Evolutionary conservation across 2,329 filamentous ascomycete genomes (phyloP).

Genomic region (Karstenula rhodostoma): DNA sequence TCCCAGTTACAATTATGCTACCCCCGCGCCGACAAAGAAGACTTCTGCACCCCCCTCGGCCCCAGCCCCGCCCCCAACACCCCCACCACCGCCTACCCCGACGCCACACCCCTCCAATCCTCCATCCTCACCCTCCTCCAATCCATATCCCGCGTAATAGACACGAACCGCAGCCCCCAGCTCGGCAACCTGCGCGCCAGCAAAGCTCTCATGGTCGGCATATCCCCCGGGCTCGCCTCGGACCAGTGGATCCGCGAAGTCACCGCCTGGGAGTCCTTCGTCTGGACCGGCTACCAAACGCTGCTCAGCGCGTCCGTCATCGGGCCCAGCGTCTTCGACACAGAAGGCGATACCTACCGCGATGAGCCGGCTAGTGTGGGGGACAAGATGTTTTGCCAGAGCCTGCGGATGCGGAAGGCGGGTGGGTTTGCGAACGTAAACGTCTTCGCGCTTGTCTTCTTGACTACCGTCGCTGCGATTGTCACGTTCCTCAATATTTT

Average conservation of each 20-base stretch:
- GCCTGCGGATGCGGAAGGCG: slow-evolving; percentile 27
- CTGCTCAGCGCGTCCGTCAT: slow-evolving; percentile 23
- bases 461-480: slow-evolving; percentile 21
- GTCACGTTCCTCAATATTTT: slow-evolving; percentile 24
- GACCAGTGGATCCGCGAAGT: slow-evolving; percentile 33
- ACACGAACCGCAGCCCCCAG: slow-evolving; percentile 4
- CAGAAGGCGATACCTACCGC: not conserved
- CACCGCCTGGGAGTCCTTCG: slow-evolving; percentile 27
- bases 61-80: slow-evolving; percentile 12
- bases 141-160: not conserved
- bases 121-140: slow-evolving; percentile 12
- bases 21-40: slow-evolving; percentile 11
- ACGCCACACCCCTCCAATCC: slow-evolving; percentile 23
- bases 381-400: slow-evolving; percentile 25
- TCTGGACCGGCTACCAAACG: slow-evolving; percentile 25
- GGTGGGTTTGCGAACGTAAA: slow-evolving; percentile 35
- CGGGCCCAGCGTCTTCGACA: slow-evolving; percentile 15
- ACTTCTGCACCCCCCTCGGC: slow-evolving; percentile 20
- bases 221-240: slow-evolving; percentile 16
- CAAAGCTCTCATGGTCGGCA: slow-evolving; percentile 12
- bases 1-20: slow-evolving; percentile 23
- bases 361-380: slow-evolving; percentile 9
- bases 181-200: slow-evolving; percentile 12
- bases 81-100: slow-evolving; percentile 20
- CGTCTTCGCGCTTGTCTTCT: slow-evolving; percentile 31